Evolutionary conservation across 345 rosid genomes (phyloP).

Genomic region (Heritiera littoralis): DNA sequence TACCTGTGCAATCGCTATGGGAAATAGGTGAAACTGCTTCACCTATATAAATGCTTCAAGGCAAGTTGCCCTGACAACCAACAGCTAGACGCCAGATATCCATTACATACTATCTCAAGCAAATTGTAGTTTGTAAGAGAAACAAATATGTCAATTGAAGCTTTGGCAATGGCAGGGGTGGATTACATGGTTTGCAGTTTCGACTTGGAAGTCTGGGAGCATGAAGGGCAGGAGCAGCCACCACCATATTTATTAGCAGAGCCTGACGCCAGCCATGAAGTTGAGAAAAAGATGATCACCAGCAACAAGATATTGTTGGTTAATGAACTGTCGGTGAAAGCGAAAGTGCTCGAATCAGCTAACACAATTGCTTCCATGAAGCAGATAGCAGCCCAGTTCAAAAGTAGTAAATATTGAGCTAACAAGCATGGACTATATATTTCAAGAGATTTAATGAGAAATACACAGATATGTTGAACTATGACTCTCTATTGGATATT

Average conservation of each 20-base stretch:
- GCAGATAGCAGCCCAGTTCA: not conserved
- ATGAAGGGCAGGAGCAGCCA: not conserved
- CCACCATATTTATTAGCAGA: conserved; percentile 14
- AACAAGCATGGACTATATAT: not conserved
- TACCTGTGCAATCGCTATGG: not conserved
- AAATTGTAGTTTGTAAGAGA: not conserved
- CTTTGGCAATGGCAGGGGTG: conserved; percentile 20
- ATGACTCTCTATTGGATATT: not conserved
- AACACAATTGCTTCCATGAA: conserved; percentile 12
- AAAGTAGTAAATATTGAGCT: not conserved
- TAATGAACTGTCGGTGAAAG: not conserved
- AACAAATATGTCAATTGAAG: conserved; percentile 19
- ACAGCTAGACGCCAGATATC: not conserved
- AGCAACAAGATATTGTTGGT: not conserved
- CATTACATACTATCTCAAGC: not conserved
- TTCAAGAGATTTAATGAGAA: not conserved
- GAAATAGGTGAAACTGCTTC: not conserved
- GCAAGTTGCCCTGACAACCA: not conserved
- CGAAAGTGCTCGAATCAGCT: conserved; percentile 18
- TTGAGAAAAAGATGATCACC: not conserved
- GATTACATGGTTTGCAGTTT: conserved; percentile 14
- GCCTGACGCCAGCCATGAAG: not conserved
- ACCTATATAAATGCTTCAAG: conserved; percentile 6
- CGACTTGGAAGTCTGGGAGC: conserved; percentile 10
- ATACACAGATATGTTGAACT: not conserved